These are phyloP conservation scores for Xeromyces bisporus DNA, from an alignment of 495 filamentous ascomycete genomes.

Conservation along the genomic window DNA sequence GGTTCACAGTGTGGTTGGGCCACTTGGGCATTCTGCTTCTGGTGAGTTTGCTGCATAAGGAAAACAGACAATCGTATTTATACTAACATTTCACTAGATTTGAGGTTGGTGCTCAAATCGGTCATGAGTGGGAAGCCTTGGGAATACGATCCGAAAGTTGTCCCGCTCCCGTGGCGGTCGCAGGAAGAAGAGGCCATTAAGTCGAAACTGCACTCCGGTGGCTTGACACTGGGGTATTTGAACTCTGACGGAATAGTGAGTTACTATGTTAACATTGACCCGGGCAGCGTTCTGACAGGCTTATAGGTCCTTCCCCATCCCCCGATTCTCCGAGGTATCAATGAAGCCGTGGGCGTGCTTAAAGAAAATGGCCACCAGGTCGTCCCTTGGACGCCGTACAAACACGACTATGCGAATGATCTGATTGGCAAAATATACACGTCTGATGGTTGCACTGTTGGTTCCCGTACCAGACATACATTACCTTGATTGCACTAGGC, in stretches of 20 bases:
- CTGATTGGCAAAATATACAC: constrained; percentile 22
- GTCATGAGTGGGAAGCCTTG: constrained; percentile 15
- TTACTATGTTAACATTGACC: no score
- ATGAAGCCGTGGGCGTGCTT: constrained; percentile 18
- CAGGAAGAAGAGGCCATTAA: constrained; percentile 11
- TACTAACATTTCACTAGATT: constrained; percentile 5
- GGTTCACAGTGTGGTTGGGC: constrained; percentile 25
- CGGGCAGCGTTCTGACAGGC: background rate
- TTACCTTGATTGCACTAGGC: no score
- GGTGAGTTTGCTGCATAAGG: no score
- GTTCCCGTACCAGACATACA: no score
- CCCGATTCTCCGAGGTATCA: constrained; percentile 23
- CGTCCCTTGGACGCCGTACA: constrained; percentile 24
- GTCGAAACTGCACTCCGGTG: constrained; percentile 14
- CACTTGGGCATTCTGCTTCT: background rate
- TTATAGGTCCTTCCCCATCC: constrained; percentile 7
- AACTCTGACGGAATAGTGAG: constrained; percentile 10
- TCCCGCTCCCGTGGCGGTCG: constrained; percentile 14
- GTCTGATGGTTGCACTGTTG: constrained; percentile 19
- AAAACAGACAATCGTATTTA: background rate
- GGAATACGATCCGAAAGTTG: constrained; percentile 16
- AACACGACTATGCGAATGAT: constrained; percentile 16
- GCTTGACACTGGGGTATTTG: constrained; percentile 13
- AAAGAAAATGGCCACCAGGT: constrained; percentile 22
- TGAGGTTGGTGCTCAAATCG: constrained; percentile 21